phyloP scores from a whole-genome alignment of 192 early-diverging fungal species.

The Irineochytrium annulatum region DNA sequence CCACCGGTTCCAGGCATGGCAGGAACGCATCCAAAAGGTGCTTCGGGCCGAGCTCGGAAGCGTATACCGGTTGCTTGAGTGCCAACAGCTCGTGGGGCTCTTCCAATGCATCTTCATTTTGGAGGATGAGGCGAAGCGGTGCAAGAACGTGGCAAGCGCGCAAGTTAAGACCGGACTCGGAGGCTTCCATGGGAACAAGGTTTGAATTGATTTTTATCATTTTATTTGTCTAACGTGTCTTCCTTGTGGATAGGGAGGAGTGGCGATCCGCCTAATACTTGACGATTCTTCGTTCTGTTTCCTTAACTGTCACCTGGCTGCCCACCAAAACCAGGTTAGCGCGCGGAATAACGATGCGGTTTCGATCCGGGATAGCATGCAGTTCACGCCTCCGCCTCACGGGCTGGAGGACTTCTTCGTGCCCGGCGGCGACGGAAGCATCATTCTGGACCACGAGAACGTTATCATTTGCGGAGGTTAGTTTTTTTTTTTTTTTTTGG shows the following conservation, averaged over 20 bases:
- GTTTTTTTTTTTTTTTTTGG: constrained; percentile 53
- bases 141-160: constrained; percentile 59
- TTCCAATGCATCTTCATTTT: constrained; percentile 83
- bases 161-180: constrained; percentile 86
- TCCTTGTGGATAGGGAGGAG: constrained; percentile 57
- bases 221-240: background rate
- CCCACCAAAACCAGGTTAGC: constrained; percentile 69
- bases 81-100: constrained; percentile 84
- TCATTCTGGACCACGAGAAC: constrained; percentile 47
- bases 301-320: constrained; percentile 82
- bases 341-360: constrained; percentile 73
- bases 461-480: constrained; percentile 26
- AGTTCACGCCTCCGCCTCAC: constrained; percentile 26
- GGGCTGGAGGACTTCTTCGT: constrained; percentile 46
- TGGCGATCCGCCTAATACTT: constrained; percentile 69
- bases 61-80: constrained; percentile 61
- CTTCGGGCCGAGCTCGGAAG: constrained; percentile 50
- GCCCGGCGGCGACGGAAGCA: constrained; percentile 83
- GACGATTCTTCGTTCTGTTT: constrained; percentile 80
- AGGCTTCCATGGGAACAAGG: constrained; percentile 91
- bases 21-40: constrained; percentile 61
- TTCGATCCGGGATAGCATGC: constrained; percentile 61
- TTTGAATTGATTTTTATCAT: constrained; percentile 22
- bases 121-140: constrained; percentile 51
- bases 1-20: constrained; percentile 80